Evolutionary conservation across 169 alveolate species (phyloP).

Genomic region (Cryptosporidium bovis): DNA sequence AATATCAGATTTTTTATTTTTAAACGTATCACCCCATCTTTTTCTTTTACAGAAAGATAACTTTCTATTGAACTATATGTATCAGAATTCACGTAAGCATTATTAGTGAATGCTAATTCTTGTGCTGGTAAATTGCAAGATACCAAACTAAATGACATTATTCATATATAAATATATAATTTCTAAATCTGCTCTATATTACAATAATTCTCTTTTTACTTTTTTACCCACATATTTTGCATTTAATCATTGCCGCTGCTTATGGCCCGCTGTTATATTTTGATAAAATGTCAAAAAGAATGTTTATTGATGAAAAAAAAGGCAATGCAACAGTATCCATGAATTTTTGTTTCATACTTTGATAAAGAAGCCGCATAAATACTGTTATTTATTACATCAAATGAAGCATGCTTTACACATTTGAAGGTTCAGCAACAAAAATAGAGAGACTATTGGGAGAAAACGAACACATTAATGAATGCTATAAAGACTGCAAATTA

Average conservation of each 20-base stretch:
- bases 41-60: constrained; percentile 3
- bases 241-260: constrained; percentile 23
- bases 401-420: not conserved
- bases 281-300: not conserved
- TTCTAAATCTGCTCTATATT: not conserved
- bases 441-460: not conserved
- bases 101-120: constrained; percentile 78
- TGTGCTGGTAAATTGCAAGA: constrained; percentile 79
- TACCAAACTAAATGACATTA: constrained; percentile 46
- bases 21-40: constrained; percentile 61
- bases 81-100: constrained; percentile 75
- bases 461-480: constrained; percentile 41
- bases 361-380: not conserved
- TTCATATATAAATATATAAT: not conserved
- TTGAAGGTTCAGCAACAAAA: not conserved
- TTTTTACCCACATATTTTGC: constrained; percentile 1
- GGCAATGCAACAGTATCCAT: too few relatives aligned
- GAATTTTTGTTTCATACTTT: too few relatives aligned
- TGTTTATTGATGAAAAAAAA: not conserved
- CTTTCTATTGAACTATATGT: constrained; percentile 72
- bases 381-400: not conserved
- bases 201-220: not conserved
- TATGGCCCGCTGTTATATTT: not conserved
- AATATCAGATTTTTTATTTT: constrained; percentile 74
- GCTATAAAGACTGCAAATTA: constrained; percentile 7